Base-by-base conservation (phyloP, 768 basidiomycete species). In the Podaxis sp. region DNA sequence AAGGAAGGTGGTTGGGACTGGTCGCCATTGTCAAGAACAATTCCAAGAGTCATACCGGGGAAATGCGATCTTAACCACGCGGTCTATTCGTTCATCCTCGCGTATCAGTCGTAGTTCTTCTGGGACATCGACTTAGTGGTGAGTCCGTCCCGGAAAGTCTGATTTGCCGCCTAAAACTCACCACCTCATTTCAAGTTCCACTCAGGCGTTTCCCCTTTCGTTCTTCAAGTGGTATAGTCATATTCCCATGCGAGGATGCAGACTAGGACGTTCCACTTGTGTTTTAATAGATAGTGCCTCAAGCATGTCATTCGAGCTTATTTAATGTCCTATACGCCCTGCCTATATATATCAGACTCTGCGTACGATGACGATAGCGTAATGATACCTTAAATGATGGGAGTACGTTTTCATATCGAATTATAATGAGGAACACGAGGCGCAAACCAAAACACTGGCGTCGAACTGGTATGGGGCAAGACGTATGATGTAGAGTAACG, bases 21-120 rank as follows among this genome's bases (percentile, higher is more conserved):
- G 19, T n/a, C 28, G n/a, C 26, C 42, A n/a, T 30, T 22, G 22
- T 52, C 22, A 24, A 38, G 48, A 46, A 49, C 54, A 38, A 22
- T 19, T 2, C 26, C 40, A 55, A 55, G 39, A 33, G 1, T 36
- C 44, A 36, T 36, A 48, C 6, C 33, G 55, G 53, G 15, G 48
- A 2, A 15, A 28, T 28, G 15, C 24, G 17, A 28, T 24, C 13
- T 9, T n/a, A 13, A 26, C 24, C 48, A 48, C 48, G 54, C 42
- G 55, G 24, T 17, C 36, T 4, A 26, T 26, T 38, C 46, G 26
- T 19, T 62, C 52, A 9, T 56, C 44, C 61, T 56, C 46, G 55
- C 61, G 44, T 55, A 38, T 56, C 33, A 63, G 42, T 40, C 44
- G 44, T 39, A 63, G 42, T 36, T 56, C 22, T 57, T 63, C 61